Conservation (phyloP, 805 yeast genomes). For the Ogataea parapolymorpha region DNA sequence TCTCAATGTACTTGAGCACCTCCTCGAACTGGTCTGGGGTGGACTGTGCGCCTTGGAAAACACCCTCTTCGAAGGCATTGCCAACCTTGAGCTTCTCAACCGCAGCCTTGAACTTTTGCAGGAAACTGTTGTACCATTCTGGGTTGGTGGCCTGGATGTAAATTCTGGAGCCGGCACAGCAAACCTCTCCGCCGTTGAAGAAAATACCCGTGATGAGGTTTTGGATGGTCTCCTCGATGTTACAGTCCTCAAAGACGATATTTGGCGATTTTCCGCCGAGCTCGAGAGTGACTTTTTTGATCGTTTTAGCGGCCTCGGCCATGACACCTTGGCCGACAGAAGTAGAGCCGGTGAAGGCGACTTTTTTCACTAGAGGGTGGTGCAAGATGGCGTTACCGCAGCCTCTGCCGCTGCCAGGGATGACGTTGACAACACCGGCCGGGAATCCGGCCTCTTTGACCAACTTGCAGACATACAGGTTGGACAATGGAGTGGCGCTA, state of each 20-base stretch:
- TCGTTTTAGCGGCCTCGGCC: constrained; percentile 64
- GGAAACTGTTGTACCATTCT: constrained; percentile 63
- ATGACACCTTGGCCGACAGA: constrained; percentile 76
- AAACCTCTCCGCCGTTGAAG: constrained; percentile 89
- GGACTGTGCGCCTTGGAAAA: constrained; percentile 75
- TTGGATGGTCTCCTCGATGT: constrained; percentile 60
- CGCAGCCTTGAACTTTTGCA: constrained; percentile 51
- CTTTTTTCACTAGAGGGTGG: constrained; percentile 80
- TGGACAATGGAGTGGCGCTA: constrained; percentile 88
- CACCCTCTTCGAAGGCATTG: constrained; percentile 68
- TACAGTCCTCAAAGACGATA: constrained; percentile 75
- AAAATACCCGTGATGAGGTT: constrained; percentile 72
- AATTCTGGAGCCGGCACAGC: constrained; percentile 89
- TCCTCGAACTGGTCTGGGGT: constrained; percentile 64
- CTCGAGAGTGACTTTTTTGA: constrained; percentile 80
- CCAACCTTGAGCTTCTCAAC: constrained; percentile 62
- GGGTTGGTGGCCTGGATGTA: constrained; percentile 59
- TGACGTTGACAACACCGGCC: constrained; percentile 83
- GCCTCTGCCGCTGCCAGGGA: constrained; percentile 82
- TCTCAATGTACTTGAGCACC: constrained; percentile 58
- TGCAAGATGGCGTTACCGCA: constrained; percentile 78
- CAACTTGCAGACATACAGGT: constrained; percentile 67
- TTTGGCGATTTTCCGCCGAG: constrained; percentile 91
- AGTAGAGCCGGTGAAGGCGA: constrained; percentile 95
- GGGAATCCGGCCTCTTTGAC: constrained; percentile 85